A percentile compares a stretch with the other conserved stretches of the same genome.
Evolutionary conservation across 768 basidiomycete species (phyloP).

Genomic region (Termitomyces sp.): DNA sequence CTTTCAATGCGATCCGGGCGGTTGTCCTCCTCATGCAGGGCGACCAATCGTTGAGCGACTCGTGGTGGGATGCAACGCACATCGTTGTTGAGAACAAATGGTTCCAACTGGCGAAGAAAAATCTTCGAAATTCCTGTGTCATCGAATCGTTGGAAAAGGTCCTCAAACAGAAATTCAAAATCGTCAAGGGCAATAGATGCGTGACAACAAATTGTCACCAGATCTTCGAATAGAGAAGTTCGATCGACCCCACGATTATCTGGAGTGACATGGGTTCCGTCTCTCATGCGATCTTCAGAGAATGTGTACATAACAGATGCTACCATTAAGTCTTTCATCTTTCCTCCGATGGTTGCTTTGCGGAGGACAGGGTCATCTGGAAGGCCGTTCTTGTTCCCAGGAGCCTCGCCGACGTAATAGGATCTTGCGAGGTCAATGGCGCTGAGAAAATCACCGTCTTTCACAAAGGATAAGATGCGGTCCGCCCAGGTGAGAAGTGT

Average conservation of each 20-base stretch:
- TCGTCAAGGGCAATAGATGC: conserved; percentile 80
- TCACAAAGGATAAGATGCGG: conserved; percentile 76
- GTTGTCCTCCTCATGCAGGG: conserved; percentile 65
- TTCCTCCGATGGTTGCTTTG: conserved; percentile 61
- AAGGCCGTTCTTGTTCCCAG: conserved; percentile 84
- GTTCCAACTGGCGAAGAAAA: conserved; percentile 77
- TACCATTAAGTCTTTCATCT: conserved; percentile 76
- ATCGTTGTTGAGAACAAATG: conserved; percentile 71
- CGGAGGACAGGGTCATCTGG: conserved; percentile 62
- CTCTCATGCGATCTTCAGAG: conserved; percentile 91
- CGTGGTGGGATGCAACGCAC: conserved; percentile 78
- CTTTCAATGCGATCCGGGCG: conserved; percentile 77
- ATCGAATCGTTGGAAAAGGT: conserved; percentile 87
- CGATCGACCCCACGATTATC: conserved; percentile 92
- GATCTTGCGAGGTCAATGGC: conserved; percentile 83
- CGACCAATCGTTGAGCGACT: conserved; percentile 81
- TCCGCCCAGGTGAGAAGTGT: conserved; percentile 95
- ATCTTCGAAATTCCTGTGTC: conserved; percentile 79
- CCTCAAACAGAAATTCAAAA: conserved; percentile 87
- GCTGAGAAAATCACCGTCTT: conserved; percentile 81
- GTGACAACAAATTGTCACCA: conserved; percentile 71
- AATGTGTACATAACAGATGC: conserved; percentile 90
- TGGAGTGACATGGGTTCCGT: conserved; percentile 74
- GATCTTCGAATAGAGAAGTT: conserved; percentile 82
- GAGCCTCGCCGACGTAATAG: conserved; percentile 75